phyloP scores from a whole-genome alignment of 257 asterid genomes.

The Asclepias syriaca region DNA sequence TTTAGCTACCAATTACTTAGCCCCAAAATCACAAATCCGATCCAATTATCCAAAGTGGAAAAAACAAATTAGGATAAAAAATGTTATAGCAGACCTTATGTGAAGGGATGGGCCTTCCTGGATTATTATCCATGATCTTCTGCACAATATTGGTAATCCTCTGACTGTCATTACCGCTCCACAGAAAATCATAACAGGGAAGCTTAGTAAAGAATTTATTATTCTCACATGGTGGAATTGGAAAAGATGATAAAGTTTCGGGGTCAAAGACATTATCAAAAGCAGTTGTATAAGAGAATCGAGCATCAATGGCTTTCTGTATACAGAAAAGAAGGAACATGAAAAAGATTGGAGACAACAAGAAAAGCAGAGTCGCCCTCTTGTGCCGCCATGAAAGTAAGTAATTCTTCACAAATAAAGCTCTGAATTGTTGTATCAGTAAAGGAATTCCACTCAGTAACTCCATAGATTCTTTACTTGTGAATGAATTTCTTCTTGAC shows the following conservation, averaged over 20 bases:
- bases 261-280: slow-evolving; percentile 19
- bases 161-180: slow-evolving; percentile 26
- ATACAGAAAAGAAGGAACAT: slow-evolving; percentile 25
- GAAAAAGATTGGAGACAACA: slow-evolving; percentile 24
- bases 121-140: slow-evolving; percentile 22
- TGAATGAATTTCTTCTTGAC: background rate
- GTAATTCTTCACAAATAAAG: slow-evolving; percentile 20
- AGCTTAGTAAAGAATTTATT: slow-evolving; percentile 10
- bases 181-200: slow-evolving; percentile 21
- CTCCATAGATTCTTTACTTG: slow-evolving; percentile 7
- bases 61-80: background rate
- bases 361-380: slow-evolving; percentile 15
- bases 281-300: slow-evolving; percentile 10
- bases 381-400: slow-evolving; percentile 25
- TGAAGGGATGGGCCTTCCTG: slow-evolving; percentile 18
- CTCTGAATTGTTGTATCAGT: slow-evolving; percentile 22
- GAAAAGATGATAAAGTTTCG: background rate
- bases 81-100: slow-evolving; percentile 8
- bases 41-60: background rate
- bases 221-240: slow-evolving; percentile 26
- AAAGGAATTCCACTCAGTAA: slow-evolving; percentile 15
- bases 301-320: slow-evolving; percentile 24
- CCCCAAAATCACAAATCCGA: background rate
- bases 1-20: background rate
- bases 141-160: slow-evolving; percentile 11